Base-by-base conservation (phyloP, 2,329 filamentous ascomycete species). In the Zasmidium angulare region DNA sequence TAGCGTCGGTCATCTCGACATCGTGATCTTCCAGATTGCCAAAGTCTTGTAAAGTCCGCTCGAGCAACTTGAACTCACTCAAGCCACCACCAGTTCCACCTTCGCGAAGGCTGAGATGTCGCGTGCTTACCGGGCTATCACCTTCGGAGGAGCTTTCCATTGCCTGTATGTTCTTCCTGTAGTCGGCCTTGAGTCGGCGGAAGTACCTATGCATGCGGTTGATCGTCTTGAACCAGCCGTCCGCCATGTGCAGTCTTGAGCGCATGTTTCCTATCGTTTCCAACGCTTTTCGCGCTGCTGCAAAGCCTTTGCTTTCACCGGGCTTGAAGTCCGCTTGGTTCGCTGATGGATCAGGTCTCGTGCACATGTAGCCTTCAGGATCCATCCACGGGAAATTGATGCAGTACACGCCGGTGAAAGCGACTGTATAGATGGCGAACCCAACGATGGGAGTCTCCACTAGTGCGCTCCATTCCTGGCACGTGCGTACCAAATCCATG, bases 351-450 rank as follows among this genome's bases (percentile, higher is more conserved):
- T 50, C 56, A 17, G 53, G 53, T 20, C 17, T 31, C 9, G 68
- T 71, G 59, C 77, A 77, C 66, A 89, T 82, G 68, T 83, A 82
- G 2, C 77, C 74, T 11, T 82, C 75, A 1, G 77, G 78, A 65
- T 91, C 88, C 85, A 91, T 89, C 58, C 84, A 81, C 0, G 86
- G 86, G 58, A 90, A 91, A 67, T 86, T 84, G 48, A 81, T 78
- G 11, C 84, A 84, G 69, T 90, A 91, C 1, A 89, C 79, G 31
- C 86, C 78, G 17, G 85, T 80, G 66, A 89, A 88, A 0, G 84
- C 83, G 0, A 87, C 86, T 11, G 83, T 84, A 79, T 87, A 91
- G 43, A 88, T 79, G 1, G 87, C 83, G 68, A 89, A 90, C 2
- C 85, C 81, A 2, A 87, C 82, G 31, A 89, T 81, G 0, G 87